Base-by-base conservation (phyloP, 2,329 filamentous ascomycete genomes). In the Alternaria triticimaculans region DNA sequence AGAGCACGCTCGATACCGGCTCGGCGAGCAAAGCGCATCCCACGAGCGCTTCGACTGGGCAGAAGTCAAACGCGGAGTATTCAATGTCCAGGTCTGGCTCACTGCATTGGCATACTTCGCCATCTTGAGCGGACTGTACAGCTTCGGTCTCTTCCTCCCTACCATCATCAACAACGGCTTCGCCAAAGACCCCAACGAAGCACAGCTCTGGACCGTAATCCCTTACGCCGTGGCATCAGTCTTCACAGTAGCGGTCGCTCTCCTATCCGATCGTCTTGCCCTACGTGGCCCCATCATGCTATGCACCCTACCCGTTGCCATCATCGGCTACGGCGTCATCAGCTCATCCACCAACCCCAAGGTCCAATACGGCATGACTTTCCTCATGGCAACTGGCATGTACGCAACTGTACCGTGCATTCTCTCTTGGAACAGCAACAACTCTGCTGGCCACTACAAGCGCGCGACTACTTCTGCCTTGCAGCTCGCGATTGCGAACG, bases 391-490 rank as follows among this genome's bases (percentile, higher is more conserved):
- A 1, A 86, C 85, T 0, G 89, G 89, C 10, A 83, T 90, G 73
- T 91, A 90, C 72, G 83, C 84, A 49, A 87, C 86, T 45, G 87
- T 90, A 0, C 89, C 89, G 0, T 87, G 85, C 18, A 85, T 90
- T 4, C 79, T 91, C 10, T 88, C 86, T 1, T 91, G 89, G 89
- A 86, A 89, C 65, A 87, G 87, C 3, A 91, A 91, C 73, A 91
- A 91, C 73, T 88, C 86, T 0, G 88, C 89, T 0, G 88, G 87
- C 0, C 89, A 92, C 72, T 92, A 91, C 72, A 92, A 92, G 76
- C 82, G 90, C 14, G 89, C 90, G 0, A 91, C 89, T 0, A 89
- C 89, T 0, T 87, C 86, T 1, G 90, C 87, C 0, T 71, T 91
- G 68, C 89, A 92, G 76, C 81, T 92, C 25, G 86, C 87, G 1